phyloP scores from a whole-genome alignment of 768 basidiomycete species.

The Macrolepiota fuliginosa region DNA sequence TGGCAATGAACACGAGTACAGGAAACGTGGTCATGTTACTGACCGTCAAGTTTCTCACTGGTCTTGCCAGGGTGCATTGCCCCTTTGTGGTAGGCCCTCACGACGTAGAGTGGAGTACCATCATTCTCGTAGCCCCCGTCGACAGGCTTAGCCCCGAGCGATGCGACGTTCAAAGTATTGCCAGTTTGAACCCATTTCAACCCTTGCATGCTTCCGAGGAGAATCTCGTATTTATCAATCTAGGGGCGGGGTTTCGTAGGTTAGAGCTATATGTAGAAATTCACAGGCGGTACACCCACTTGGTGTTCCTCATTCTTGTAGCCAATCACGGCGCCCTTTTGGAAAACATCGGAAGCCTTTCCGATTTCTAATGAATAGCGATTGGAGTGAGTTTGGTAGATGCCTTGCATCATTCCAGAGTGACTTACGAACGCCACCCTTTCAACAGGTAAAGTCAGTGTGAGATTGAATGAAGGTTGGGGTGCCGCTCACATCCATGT shows the following conservation, averaged over 20 bases:
- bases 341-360: slow-evolving; percentile 56
- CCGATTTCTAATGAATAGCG: slow-evolving; percentile 48
- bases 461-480: not conserved
- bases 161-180: slow-evolving; percentile 42
- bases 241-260: slow-evolving; percentile 22
- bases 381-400: not conserved
- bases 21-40: slow-evolving; percentile 10
- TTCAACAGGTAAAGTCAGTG: not conserved
- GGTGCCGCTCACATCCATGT: slow-evolving; percentile 46
- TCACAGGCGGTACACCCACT: slow-evolving; percentile 29
- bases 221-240: slow-evolving; percentile 64
- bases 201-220: slow-evolving; percentile 58
- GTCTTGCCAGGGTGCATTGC: slow-evolving; percentile 66
- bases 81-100: slow-evolving; percentile 50
- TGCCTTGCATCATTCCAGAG: slow-evolving; percentile 11
- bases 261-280: slow-evolving; percentile 22
- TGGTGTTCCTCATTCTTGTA: slow-evolving; percentile 57
- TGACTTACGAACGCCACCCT: slow-evolving; percentile 56
- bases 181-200: slow-evolving; percentile 55
- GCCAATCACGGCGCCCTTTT: slow-evolving; percentile 65
- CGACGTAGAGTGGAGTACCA: slow-evolving; percentile 60
- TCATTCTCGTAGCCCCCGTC: slow-evolving; percentile 67
- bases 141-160: slow-evolving; percentile 51
- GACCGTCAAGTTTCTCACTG: slow-evolving; percentile 50
- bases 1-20: not conserved